These are phyloP conservation scores for Saccharomyces mikatae DNA, from an alignment of 805 yeast genomes.

Conservation along the genomic window DNA sequence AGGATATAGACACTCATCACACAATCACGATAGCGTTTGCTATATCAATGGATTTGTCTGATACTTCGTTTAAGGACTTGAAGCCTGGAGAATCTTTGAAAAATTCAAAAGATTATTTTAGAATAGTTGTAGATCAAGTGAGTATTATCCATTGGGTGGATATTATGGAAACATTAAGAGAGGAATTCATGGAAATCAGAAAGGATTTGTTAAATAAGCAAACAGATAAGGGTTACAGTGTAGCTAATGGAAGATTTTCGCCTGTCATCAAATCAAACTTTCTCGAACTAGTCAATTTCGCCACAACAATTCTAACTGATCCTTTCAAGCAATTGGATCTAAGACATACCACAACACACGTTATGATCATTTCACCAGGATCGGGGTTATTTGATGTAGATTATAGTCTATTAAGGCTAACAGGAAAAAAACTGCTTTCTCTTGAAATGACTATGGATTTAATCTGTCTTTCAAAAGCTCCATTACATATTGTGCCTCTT, in stretches of 20 bases:
- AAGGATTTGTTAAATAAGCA: conserved; percentile 52
- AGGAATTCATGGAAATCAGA: conserved; percentile 77
- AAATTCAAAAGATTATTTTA: conserved; percentile 67
- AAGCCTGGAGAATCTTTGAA: conserved; percentile 65
- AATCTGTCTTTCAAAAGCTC: conserved; percentile 82
- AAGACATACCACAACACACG: conserved; percentile 85
- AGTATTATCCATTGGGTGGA: conserved; percentile 83
- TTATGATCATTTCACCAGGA: conserved; percentile 82
- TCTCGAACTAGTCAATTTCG: conserved; percentile 78
- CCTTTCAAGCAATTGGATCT: conserved; percentile 79
- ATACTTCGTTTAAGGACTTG: conserved; percentile 46
- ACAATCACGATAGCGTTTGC: conserved; percentile 87
- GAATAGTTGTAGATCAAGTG: conserved; percentile 94
- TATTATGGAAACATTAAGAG: conserved; percentile 78
- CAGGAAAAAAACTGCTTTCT: conserved; percentile 65
- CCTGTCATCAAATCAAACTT: conserved; percentile 89
- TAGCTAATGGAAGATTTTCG: conserved; percentile 54
- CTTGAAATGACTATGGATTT: conserved; percentile 84
- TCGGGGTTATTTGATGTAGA: conserved; percentile 91
- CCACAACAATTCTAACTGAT: conserved; percentile 66
- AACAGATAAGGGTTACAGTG: conserved; percentile 27
- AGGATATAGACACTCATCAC: conserved; percentile 80
- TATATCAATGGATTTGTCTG: conserved; percentile 51
- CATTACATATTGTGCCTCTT: conserved; percentile 85
- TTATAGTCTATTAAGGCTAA: conserved; percentile 60